Conservation (phyloP, 441 rosid species). For the Erysimum cheiri region DNA sequence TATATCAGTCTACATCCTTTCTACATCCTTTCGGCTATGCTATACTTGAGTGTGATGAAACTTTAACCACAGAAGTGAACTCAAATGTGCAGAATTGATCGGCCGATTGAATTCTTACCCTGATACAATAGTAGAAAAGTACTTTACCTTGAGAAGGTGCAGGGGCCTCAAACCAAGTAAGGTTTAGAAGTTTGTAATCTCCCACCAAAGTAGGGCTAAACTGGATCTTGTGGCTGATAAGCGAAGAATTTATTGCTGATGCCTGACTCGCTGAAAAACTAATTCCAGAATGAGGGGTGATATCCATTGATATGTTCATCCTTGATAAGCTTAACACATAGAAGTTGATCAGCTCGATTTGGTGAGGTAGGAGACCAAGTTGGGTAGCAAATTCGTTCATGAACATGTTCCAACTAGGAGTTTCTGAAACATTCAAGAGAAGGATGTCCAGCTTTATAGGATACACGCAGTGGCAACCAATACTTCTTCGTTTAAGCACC, state of each 20-base stretch:
- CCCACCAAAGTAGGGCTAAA: conserved; percentile 73
- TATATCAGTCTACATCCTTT: not conserved
- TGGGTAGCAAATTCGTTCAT: conserved; percentile 74
- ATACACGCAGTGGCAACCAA: conserved; percentile 86
- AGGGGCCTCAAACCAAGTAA: conserved; percentile 86
- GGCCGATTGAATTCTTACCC: conserved; percentile 16
- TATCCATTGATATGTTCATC: conserved; percentile 93
- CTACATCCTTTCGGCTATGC: conserved; percentile 10
- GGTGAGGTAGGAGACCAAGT: conserved; percentile 75
- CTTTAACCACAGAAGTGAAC: not conserved
- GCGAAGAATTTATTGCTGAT: conserved; percentile 72
- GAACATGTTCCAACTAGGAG: conserved; percentile 67
- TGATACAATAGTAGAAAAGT: conserved; percentile 19
- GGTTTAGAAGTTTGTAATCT: conserved; percentile 82
- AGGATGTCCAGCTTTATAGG: conserved; percentile 95
- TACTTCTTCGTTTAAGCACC: conserved; percentile 78
- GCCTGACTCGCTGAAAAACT: conserved; percentile 82
- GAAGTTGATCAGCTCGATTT: conserved; percentile 85
- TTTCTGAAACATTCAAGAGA: conserved; percentile 84
- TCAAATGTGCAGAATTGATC: conserved; percentile 16
- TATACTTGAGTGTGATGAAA: conserved; percentile 26
- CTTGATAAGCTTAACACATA: conserved; percentile 68
- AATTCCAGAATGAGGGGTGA: conserved; percentile 82
- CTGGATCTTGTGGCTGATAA: conserved; percentile 70
- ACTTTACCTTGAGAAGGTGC: conserved; percentile 74